Base-by-base conservation (phyloP, 2,329 filamentous ascomycete species). In the Talaromyces sp. region DNA sequence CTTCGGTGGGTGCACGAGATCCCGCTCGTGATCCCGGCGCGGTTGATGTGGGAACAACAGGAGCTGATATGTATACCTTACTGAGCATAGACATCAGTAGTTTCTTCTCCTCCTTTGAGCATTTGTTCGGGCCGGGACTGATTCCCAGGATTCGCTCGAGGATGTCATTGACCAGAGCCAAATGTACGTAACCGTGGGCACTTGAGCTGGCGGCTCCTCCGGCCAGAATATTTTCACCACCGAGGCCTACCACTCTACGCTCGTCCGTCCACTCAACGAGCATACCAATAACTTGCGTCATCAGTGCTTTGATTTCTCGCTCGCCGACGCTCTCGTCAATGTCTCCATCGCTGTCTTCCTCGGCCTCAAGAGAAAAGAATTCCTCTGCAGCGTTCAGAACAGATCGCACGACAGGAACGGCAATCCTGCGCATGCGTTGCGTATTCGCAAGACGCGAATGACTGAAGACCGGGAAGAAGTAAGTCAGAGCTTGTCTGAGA, bases 201-300 rank as follows among this genome's bases (percentile, higher is more conserved):
- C 66, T 69, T 61, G 74, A 67, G 80, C 81, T 78, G 84, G 80
- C 81, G 56, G 89, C 85, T 58, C 76, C 77, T 25, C 72, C 77
- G 63, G 79, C 77, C 1, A 82, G 69, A 31, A 79, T 68, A 31
- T 72, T 73, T 52, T 79, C 67, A 79, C 82, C 62, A 74, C 83
- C 77, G 78, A 90, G 78, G 79, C 91, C 81, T 11, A 86, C 79
- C 6, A 86, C 81, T 75, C 96, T 93, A 57, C 93, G 83, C 40
- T 93, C 92, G 74, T 98, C 93, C 0, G 93, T 98, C 95, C 93
- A 98, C 73, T 98, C 93, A 0, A 93, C 86, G 7, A 98, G 79
- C 77, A 80, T 79, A 70, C 92, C 93, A 2, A 90, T 87, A 0
- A 91, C 92, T 63, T 96, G 90, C 2, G 88, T 85, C 48, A 86